Conservation (phyloP, 2,329 filamentous ascomycete species). For the Phyllosticta capitalensis region DNA sequence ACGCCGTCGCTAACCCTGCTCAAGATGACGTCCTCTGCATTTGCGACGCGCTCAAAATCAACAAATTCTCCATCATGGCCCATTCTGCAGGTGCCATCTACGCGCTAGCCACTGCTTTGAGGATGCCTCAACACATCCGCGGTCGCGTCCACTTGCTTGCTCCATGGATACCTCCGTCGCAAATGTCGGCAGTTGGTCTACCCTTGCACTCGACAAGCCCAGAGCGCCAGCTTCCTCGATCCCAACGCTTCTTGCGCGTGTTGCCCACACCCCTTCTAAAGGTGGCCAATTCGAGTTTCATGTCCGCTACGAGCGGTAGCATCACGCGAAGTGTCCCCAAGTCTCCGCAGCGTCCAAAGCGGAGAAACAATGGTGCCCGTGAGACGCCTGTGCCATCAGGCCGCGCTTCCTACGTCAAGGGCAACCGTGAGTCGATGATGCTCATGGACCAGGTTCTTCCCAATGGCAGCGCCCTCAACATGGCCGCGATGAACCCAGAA, state of each 20-base stretch:
- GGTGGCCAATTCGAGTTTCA: conserved; percentile 90
- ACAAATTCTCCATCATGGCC: conserved; percentile 89
- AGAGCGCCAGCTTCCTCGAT: conserved; percentile 77
- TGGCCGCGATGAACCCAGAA: conserved; percentile 18
- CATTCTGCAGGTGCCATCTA: conserved; percentile 98
- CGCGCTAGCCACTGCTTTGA: conserved; percentile 83
- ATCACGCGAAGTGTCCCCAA: conserved; percentile 51
- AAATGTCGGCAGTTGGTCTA: conserved; percentile 43
- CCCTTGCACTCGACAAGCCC: conserved; percentile 61
- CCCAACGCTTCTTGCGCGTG: conserved; percentile 81
- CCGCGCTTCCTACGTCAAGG: conserved; percentile 19
- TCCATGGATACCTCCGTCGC: conserved; percentile 87
- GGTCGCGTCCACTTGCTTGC: conserved; percentile 90
- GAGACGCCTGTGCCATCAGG: not conserved
- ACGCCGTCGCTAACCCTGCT: conserved; percentile 24
- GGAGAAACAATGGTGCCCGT: conserved; percentile 16
- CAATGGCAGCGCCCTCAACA: conserved; percentile 24
- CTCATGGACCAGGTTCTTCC: conserved; percentile 40
- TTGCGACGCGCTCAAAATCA: conserved; percentile 83
- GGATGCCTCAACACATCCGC: conserved; percentile 92
- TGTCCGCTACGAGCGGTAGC: conserved; percentile 81
- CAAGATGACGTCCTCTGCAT: conserved; percentile 81
- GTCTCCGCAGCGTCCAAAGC: conserved; percentile 14
- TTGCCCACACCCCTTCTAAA: conserved; percentile 85
- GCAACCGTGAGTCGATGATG: conserved; percentile 38